Conservation (phyloP, 2,329 filamentous ascomycete genomes). For the Cadophora malorum region DNA sequence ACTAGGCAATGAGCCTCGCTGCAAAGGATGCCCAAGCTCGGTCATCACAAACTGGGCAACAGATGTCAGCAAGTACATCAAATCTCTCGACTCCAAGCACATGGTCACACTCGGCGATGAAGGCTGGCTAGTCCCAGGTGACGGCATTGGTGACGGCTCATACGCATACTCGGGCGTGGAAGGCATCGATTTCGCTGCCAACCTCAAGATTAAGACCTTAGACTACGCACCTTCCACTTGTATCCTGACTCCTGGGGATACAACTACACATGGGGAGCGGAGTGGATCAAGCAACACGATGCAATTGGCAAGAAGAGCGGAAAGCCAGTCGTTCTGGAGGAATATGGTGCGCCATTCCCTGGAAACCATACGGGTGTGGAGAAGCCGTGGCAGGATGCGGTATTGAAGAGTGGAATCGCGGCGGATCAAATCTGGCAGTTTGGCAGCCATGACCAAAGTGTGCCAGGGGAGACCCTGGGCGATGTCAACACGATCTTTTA, state of each 20-base stretch:
- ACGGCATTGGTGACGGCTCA: constrained; percentile 47
- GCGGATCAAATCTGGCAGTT: constrained; percentile 43
- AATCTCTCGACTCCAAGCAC: constrained; percentile 64
- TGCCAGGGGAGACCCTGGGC: constrained; percentile 27
- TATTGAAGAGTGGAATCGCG: constrained; percentile 36
- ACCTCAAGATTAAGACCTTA: constrained; percentile 55
- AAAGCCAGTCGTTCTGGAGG: constrained; percentile 50
- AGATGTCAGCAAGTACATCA: constrained; percentile 65
- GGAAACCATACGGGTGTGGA: constrained; percentile 37
- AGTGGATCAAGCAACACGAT: constrained; percentile 55
- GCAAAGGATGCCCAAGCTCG: constrained; percentile 62
- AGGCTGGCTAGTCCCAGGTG: constrained; percentile 56
- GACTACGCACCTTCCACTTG: constrained; percentile 60
- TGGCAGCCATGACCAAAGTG: constrained; percentile 34
- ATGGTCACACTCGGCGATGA: constrained; percentile 70
- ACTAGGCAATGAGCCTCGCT: constrained; percentile 70
- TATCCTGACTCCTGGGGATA: constrained; percentile 54
- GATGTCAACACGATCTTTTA: constrained; percentile 41
- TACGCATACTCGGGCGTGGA: constrained; percentile 54
- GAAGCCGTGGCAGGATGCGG: constrained; percentile 38
- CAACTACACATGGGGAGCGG: constrained; percentile 50
- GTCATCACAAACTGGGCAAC: constrained; percentile 67
- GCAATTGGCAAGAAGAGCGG: constrained; percentile 46
- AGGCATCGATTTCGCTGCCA: constrained; percentile 55
- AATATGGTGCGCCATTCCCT: constrained; percentile 46